A percentile compares a stretch with the other conserved stretches of the same genome.
These are phyloP conservation scores for Tuber umbilicatum DNA, from an alignment of 495 filamentous ascomycete genomes.

Conservation along the genomic window DNA sequence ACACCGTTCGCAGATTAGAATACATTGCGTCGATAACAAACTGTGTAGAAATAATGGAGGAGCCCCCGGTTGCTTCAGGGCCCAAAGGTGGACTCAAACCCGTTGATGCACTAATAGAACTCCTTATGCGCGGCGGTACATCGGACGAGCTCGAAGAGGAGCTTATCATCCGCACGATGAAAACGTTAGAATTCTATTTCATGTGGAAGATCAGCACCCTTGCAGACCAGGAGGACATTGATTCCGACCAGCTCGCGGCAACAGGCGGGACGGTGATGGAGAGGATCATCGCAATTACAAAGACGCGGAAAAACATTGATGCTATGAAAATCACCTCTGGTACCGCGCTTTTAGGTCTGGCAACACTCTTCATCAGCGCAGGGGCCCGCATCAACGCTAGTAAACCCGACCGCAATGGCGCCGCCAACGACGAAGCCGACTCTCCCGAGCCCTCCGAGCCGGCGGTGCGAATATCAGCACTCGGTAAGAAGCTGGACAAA, in stretches of 20 bases:
- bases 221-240: conserved; percentile 46
- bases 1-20: conserved; percentile 74
- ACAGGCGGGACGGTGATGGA: conserved; percentile 45
- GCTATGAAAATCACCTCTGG: conserved; percentile 68
- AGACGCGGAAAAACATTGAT: conserved; percentile 55
- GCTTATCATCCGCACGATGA: conserved; percentile 63
- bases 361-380: conserved; percentile 64
- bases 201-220: conserved; percentile 76
- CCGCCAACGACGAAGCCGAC: conserved; percentile 46
- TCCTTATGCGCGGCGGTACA: conserved; percentile 61
- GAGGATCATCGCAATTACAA: conserved; percentile 49
- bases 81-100: conserved; percentile 50
- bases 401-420: conserved; percentile 24
- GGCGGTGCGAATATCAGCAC: conserved; percentile 49
- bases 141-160: conserved; percentile 66
- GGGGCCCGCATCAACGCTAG: conserved; percentile 40
- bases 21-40: conserved; percentile 76
- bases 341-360: conserved; percentile 68
- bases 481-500: conserved; percentile 58
- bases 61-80: conserved; percentile 43
- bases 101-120: conserved; percentile 62
- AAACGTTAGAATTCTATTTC: conserved; percentile 75
- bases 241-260: conserved; percentile 55
- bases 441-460: conserved; percentile 30
- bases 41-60: conserved; percentile 66